Evolutionary conservation across 2,329 filamentous ascomycete species (phyloP), one percentile per base, ranked within the genome.

Genomic region (Colletotrichum sp.): DNA sequence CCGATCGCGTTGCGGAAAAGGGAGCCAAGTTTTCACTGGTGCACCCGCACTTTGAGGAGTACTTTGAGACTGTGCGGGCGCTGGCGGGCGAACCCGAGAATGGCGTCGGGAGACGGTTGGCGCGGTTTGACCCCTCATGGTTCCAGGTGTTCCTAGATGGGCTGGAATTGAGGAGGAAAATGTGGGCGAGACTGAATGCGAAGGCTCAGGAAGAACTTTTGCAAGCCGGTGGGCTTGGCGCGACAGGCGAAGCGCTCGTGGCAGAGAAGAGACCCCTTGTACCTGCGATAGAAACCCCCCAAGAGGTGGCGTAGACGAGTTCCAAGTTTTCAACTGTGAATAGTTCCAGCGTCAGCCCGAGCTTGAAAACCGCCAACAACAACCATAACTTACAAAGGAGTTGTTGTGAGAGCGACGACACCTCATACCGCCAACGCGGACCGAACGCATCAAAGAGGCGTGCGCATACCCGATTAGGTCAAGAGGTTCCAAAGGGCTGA

Each of bases 11-110:
- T 13, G 81, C 81, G 24, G 78, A 79, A 9, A 87, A 85, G 58
- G 91, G 91, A 0, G 91, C 93, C 74, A 90, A 83, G 4, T 93
- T 93, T 75, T 85, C 87, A 0, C 83, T 90, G 3, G 80, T 93
- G 12, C 89, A 87, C 72, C 91, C 91, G 0, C 87, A 93, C 34
- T 93, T 93, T 78, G 88, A 91, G 75, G 87, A 90, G 16, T 93
- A 93, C 77, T 93, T 93, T 76, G 90, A 93, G 79, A 83, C 82
- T 2, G 74, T 92, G 18, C 84, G 90, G 34, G 76, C 72, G 21
- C 75, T 91, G 29, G 87, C 89, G 3, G 89, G 89, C 0, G 84
- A 87, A 57, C 83, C 84, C 0, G 80, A 81, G 33, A 51, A 69
- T 24, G 87, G 84, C 0, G 80, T 83, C 21, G 89, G 89, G 3